These are phyloP conservation scores for Tetradesmus obliquus DNA, from an alignment of 139 green algal genomes.

Conservation along the genomic window DNA sequence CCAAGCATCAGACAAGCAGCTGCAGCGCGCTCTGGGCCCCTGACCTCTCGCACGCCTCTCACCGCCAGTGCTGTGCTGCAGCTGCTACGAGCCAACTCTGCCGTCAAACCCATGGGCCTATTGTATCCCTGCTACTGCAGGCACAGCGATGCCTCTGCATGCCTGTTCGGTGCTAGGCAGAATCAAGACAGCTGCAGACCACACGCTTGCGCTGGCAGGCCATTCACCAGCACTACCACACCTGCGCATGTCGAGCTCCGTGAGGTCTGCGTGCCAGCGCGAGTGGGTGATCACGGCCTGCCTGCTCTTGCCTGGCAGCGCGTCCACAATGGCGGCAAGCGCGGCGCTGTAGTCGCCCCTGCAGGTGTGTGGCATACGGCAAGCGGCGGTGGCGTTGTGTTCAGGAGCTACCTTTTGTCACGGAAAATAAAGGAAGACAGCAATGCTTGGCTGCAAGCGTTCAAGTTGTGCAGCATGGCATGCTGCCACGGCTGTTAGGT, in stretches of 20 bases:
- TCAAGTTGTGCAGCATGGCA: neutral
- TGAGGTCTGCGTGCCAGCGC: conserved; percentile 32
- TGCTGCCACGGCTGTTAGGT: neutral
- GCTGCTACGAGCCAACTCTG: neutral
- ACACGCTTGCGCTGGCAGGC: neutral
- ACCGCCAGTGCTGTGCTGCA: neutral
- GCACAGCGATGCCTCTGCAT: neutral
- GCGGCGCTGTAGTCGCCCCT: conserved; percentile 43
- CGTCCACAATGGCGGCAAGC: neutral
- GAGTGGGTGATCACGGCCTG: conserved; percentile 1
- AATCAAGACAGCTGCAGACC: neutral
- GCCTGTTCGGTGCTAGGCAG: neutral
- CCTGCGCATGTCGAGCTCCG: conserved; percentile 36
- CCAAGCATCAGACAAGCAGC: neutral
- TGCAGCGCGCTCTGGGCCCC: neutral
- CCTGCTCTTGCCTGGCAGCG: neutral
- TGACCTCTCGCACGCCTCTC: neutral
- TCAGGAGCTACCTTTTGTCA: too few relatives aligned
- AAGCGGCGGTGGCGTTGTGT: too few relatives aligned
- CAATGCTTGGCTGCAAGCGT: neutral
- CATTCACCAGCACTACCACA: neutral
- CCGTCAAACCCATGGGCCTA: too few relatives aligned
- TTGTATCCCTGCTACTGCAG: too few relatives aligned
- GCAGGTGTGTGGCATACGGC: neutral
- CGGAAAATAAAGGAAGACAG: too few relatives aligned